Conservation (phyloP, 345 rosid genomes). For the Salix arbutifolia region DNA sequence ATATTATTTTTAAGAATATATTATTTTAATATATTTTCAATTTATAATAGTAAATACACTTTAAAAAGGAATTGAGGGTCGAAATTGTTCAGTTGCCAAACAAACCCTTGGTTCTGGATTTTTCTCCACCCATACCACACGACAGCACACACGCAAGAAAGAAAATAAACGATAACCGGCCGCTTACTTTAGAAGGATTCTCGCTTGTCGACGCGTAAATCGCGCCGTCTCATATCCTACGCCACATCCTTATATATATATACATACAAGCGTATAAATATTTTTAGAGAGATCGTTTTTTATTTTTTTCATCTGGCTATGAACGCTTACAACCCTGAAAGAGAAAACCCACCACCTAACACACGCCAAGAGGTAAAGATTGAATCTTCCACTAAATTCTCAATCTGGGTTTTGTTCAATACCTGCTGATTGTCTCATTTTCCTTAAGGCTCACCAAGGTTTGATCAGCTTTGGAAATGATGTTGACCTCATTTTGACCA, state of each 20-base stretch:
- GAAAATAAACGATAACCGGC: background rate
- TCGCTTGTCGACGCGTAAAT: background rate
- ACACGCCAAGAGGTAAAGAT: constrained; percentile 12
- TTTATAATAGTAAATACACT: background rate
- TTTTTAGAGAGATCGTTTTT: no score
- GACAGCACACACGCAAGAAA: constrained; percentile 6
- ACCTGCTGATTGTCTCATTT: background rate
- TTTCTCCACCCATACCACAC: background rate
- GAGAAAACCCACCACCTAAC: no score
- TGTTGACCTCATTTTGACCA: background rate
- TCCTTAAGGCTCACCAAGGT: background rate
- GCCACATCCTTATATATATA: constrained; percentile 8
- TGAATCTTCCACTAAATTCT: background rate
- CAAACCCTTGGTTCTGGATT: background rate
- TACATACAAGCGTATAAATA: no score
- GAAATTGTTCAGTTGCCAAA: background rate
- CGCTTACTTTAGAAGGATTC: constrained; percentile 10
- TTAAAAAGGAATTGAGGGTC: no score
- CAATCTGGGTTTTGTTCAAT: constrained; percentile 8
- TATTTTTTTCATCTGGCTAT: background rate
- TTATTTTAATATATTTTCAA: no score
- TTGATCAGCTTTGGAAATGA: background rate
- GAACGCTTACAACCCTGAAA: background rate
- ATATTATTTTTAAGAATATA: no score
- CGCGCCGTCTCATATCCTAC: constrained; percentile 19